Percentiles rank a stretch among this genome's conserved stretches.
These are phyloP conservation scores for Backusella psychrophila DNA, from an alignment of 192 early-diverging fungal genomes.

Conservation along the genomic window DNA sequence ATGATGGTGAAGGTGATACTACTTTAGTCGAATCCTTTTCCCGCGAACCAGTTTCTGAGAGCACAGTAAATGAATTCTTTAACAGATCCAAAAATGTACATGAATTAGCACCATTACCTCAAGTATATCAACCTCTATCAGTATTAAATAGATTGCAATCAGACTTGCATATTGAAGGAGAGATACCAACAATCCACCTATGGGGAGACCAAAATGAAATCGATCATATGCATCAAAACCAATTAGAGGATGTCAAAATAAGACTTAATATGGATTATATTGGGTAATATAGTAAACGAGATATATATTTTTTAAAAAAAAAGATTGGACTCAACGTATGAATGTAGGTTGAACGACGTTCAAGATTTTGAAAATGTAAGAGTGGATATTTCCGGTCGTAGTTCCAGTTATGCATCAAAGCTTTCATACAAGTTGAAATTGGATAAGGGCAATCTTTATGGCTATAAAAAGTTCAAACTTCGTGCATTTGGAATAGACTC, in stretches of 20 bases:
- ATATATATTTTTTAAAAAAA: background rate
- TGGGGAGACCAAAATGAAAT: constrained; percentile 9
- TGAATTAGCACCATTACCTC: background rate
- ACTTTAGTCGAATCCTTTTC: background rate
- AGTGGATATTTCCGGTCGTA: background rate
- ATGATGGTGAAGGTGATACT: background rate
- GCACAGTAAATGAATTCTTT: constrained; percentile 13
- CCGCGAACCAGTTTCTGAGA: background rate
- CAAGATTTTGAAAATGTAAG: background rate
- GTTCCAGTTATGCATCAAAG: background rate
- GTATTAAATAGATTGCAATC: background rate
- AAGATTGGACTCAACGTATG: background rate
- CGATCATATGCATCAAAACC: constrained; percentile 5
- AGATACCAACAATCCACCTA: constrained; percentile 16
- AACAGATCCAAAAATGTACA: constrained; percentile 5
- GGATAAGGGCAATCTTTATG: background rate
- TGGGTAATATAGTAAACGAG: background rate
- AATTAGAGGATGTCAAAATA: background rate
- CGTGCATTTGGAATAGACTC: constrained; percentile 3
- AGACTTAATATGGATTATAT: constrained; percentile 15
- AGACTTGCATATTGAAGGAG: background rate
- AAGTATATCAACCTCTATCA: background rate
- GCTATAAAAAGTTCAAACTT: constrained; percentile 5
- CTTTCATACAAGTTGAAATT: constrained; percentile 4
- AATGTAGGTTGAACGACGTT: background rate